Percentiles rank a stretch among this genome's conserved stretches.
These are phyloP conservation scores for Aspergillus incahuasiensis DNA, from an alignment of 495 filamentous ascomycete genomes.

Conservation along the genomic window DNA sequence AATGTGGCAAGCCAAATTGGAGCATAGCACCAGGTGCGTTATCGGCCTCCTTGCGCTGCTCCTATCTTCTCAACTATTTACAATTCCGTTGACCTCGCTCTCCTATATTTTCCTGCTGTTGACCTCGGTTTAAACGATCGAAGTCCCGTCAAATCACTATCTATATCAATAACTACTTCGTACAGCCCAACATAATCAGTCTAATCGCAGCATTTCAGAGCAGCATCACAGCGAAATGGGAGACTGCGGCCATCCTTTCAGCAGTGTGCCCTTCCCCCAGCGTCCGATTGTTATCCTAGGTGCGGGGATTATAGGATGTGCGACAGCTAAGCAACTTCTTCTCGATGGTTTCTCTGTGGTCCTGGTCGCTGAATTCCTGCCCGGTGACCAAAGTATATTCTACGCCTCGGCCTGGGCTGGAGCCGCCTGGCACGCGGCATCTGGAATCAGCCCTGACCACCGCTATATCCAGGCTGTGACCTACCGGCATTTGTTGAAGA, in stretches of 20 bases:
- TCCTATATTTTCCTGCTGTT: background rate
- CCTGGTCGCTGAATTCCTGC: conserved; percentile 39
- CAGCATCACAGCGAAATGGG: conserved; percentile 20
- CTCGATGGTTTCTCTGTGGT: conserved; percentile 35
- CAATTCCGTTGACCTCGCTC: background rate
- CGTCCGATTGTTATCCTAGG: conserved; percentile 38
- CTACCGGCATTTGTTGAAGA: conserved; percentile 35
- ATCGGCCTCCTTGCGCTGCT: background rate
- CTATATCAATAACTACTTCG: too few relatives aligned
- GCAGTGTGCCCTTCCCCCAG: conserved; percentile 30
- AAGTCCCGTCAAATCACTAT: background rate
- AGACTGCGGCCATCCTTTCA: conserved; percentile 10
- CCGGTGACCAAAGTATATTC: conserved; percentile 37
- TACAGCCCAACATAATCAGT: too few relatives aligned
- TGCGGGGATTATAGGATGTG: conserved; percentile 43
- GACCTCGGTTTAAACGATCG: background rate
- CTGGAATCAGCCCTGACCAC: conserved; percentile 35
- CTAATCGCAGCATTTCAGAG: background rate
- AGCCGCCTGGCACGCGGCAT: conserved; percentile 43
- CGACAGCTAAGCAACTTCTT: conserved; percentile 35
- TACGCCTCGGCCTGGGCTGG: conserved; percentile 46
- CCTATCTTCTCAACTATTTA: background rate
- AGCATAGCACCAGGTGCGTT: background rate
- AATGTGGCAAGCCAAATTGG: background rate
- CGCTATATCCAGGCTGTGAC: conserved; percentile 38